Conservation (phyloP, 495 filamentous ascomycete species). For the Talaromyces borbonicus region DNA sequence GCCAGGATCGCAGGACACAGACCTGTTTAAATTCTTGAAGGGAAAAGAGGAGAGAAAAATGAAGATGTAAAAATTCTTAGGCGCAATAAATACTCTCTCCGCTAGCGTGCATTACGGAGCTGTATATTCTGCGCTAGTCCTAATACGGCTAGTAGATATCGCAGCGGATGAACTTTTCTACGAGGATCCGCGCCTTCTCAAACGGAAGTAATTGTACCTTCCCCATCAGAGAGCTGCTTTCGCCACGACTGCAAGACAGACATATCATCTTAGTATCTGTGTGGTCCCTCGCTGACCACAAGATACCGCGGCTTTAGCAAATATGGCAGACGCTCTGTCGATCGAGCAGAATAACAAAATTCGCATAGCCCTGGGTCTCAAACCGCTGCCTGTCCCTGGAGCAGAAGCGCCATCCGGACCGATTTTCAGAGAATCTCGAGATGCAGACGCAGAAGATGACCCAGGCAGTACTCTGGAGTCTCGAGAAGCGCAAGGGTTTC, state of each 20-base stretch:
- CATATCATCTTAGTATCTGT: slow-evolving; percentile 13
- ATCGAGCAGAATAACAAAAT: slow-evolving; percentile 95
- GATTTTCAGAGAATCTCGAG: slow-evolving; percentile 47
- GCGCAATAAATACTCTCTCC: slow-evolving; percentile 3
- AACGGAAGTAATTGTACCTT: too few relatives aligned
- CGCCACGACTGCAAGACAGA: slow-evolving; percentile 34
- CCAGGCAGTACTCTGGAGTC: slow-evolving; percentile 68
- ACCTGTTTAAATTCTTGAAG: slow-evolving; percentile 45
- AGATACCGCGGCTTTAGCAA: slow-evolving; percentile 14
- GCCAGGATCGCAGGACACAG: slow-evolving; percentile 75
- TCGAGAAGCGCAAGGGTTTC: slow-evolving; percentile 64
- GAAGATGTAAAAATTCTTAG: slow-evolving; percentile 16
- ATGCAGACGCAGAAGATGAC: slow-evolving; percentile 49
- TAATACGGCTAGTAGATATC: not conserved
- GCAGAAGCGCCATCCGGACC: slow-evolving; percentile 36
- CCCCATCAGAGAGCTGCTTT: too few relatives aligned
- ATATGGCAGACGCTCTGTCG: slow-evolving; percentile 69
- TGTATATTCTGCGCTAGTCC: slow-evolving; percentile 16
- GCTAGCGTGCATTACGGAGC: not conserved
- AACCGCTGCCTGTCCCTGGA: slow-evolving; percentile 78
- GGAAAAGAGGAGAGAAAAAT: slow-evolving; percentile 19
- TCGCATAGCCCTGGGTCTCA: slow-evolving; percentile 79
- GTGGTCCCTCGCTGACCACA: not conserved
- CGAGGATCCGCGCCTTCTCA: not conserved
- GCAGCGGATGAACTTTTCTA: slow-evolving; percentile 11